These are phyloP conservation scores for Linum usitatissimum DNA, from an alignment of 345 rosid genomes.

Conservation along the genomic window DNA sequence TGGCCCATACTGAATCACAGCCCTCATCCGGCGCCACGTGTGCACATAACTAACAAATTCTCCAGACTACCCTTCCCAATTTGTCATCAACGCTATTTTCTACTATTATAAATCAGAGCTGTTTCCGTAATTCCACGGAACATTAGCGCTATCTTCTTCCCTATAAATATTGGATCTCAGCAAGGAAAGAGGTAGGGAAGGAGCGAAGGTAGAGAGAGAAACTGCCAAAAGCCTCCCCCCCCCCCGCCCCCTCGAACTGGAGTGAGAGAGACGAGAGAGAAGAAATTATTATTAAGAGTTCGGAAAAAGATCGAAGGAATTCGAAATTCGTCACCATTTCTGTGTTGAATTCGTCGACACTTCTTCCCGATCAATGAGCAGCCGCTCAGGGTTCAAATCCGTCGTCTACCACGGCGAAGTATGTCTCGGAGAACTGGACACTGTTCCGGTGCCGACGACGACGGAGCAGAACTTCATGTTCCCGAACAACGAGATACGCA, in stretches of 20 bases:
- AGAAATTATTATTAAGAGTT: background rate
- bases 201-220: conserved; percentile 7
- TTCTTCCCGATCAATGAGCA: conserved; percentile 39
- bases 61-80: background rate
- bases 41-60: background rate
- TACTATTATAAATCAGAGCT: conserved; percentile 6
- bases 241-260: background rate
- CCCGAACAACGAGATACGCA: conserved; percentile 86
- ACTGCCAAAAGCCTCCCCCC: background rate
- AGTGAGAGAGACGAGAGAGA: background rate
- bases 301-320: background rate
- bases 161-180: conserved; percentile 26
- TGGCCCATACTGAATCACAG: background rate
- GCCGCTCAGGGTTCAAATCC: conserved; percentile 69
- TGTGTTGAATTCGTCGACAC: background rate
- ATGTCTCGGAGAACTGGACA: conserved; percentile 75
- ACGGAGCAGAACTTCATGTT: conserved; percentile 50
- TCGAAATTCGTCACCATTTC: conserved; percentile 17
- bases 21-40: conserved; percentile 20
- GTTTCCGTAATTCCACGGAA: conserved; percentile 23
- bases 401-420: conserved; percentile 70
- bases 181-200: conserved; percentile 9
- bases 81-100: background rate
- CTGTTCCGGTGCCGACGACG: conserved; percentile 23
- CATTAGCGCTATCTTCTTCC: conserved; percentile 7